Base-by-base conservation (phyloP, 116 monocot genomes). In the Trichopus zeylanicus region DNA sequence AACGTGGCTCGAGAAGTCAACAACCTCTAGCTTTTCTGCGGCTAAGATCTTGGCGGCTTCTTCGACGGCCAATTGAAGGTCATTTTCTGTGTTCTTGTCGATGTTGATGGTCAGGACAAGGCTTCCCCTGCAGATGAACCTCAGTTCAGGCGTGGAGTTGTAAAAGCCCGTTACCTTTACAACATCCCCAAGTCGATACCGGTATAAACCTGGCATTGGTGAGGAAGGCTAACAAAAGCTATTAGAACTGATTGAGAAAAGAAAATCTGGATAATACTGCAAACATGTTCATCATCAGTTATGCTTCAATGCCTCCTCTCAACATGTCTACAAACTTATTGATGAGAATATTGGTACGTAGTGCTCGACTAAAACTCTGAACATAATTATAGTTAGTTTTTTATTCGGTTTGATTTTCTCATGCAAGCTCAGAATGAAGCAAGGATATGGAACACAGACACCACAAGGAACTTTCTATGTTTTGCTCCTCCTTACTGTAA, bases 61-160 rank as follows among this genome's bases (percentile, higher is more conserved):
- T 30, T 87, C 87, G 1, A 98, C 85, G 0, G 98, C 76, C 22
- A 82, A 19, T 58, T 98, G 91, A 20, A 98, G 75, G 76, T 98
- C 98, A 22, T 85, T 88, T 75, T 91, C 98, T 0, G 91, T 88
- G 73, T 98, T 98, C 73, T 98, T 91, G 91, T 98, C 98, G 10
- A 98, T 85, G 82, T 91, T 98, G 61, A 98, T 62, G 56, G 66
- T 88, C 2, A 91, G 73, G 3, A 91, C 53, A 0, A 98, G 88
- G 68, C 80, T 85, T 59, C 88, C 67, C 47, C 91, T 64, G 77
- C 87, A 85, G 6, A 98, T 56, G 31, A 98, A 98, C 55, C 76
- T 65, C 5, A 98, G 49, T 68, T 64, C 53, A 7, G 98, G 98
- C 0, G 98, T 82, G 6, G 82, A 70, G 73, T 98, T 91, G 78